Conservation (phyloP, 2,329 filamentous ascomycete species). For the Leptographium procerum region DNA sequence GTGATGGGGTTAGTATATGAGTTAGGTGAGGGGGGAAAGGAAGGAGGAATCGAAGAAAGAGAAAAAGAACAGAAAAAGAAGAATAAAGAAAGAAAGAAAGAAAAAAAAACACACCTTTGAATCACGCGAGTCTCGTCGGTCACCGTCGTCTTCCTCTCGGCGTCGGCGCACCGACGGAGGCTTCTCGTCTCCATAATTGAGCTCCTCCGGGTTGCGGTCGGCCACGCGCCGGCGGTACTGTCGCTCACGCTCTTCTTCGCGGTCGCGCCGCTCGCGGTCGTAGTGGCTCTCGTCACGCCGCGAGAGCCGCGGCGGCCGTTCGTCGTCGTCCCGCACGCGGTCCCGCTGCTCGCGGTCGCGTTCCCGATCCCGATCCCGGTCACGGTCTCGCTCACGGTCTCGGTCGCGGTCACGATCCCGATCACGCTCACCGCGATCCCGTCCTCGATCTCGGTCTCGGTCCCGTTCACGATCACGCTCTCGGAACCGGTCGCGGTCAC, state of each 20-base stretch:
- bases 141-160: conserved; percentile 61
- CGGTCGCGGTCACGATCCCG: conserved; percentile 46
- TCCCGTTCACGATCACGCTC: conserved; percentile 26
- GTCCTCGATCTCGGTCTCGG: conserved; percentile 19
- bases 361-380: conserved; percentile 21
- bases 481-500: conserved; percentile 22
- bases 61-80: not conserved
- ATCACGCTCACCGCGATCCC: conserved; percentile 18
- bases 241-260: conserved; percentile 83
- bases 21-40: conserved; percentile 19
- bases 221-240: conserved; percentile 65
- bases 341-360: conserved; percentile 24
- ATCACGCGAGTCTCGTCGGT: conserved; percentile 53
- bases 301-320: conserved; percentile 36
- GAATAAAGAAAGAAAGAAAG: conserved; percentile 16
- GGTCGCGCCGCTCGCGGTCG: conserved; percentile 74
- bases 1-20: conserved; percentile 8
- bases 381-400: conserved; percentile 70
- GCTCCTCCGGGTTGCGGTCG: conserved; percentile 66
- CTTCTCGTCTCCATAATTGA: conserved; percentile 77
- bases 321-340: conserved; percentile 29
- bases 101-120: conserved; percentile 43
- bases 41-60: not conserved
- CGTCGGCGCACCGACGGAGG: conserved; percentile 55
- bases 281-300: conserved; percentile 59